Percentiles rank a stretch among this genome's conserved stretches.
Evolutionary conservation across 106 monocot genomes (phyloP).

Genomic region (Dioscorea alata): DNA sequence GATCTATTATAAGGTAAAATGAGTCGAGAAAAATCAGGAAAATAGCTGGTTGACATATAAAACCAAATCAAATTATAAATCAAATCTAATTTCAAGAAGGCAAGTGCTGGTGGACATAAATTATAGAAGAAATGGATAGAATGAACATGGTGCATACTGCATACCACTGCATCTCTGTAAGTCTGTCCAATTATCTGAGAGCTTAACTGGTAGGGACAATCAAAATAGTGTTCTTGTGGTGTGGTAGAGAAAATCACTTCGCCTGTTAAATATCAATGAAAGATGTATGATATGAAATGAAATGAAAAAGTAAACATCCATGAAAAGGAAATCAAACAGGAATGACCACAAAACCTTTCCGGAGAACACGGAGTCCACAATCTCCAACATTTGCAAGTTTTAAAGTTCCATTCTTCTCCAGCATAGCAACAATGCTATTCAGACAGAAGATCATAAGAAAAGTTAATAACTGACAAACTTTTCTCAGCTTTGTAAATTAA

Average conservation of each 20-base stretch:
- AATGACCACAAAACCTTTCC: slow-evolving; percentile 36
- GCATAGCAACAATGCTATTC: slow-evolving; percentile 70
- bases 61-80: not conserved
- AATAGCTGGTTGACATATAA: not conserved
- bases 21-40: not conserved
- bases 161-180: slow-evolving; percentile 78
- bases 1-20: not conserved
- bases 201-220: slow-evolving; percentile 95
- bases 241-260: slow-evolving; percentile 57
- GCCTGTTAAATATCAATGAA: slow-evolving; percentile 26
- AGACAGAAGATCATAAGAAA: slow-evolving; percentile 14
- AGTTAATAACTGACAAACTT: too few relatives aligned
- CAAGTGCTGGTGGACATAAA: too few relatives aligned
- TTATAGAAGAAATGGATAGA: too few relatives aligned
- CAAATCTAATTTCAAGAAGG: too few relatives aligned
- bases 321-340: not conserved
- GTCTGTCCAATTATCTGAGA: slow-evolving; percentile 75
- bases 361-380: slow-evolving; percentile 77
- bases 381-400: slow-evolving; percentile 92
- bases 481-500: too few relatives aligned
- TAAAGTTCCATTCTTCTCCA: slow-evolving; percentile 69
- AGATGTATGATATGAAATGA: not conserved
- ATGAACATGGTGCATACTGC: slow-evolving; percentile 24
- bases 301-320: not conserved
- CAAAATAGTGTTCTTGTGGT: slow-evolving; percentile 92